Conservation (phyloP, 108 stramenopile genomes). For the Skeletonema menzelii region DNA sequence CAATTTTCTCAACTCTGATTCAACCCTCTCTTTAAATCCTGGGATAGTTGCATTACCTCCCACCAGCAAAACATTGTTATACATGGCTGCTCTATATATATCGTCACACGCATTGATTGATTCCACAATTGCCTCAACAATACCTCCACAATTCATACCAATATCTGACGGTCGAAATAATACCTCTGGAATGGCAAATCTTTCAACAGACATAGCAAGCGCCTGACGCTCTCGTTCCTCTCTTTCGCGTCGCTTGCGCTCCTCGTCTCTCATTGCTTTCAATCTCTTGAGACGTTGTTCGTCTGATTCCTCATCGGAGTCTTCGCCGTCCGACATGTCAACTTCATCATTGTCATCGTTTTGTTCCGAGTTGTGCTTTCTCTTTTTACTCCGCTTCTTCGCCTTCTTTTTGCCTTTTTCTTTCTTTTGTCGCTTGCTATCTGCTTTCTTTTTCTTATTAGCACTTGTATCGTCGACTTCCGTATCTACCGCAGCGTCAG, state of each 20-base stretch:
- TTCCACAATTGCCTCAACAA: conserved; percentile 82
- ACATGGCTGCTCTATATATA: conserved; percentile 74
- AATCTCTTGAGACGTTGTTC: conserved; percentile 62
- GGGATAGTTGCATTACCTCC: conserved; percentile 88
- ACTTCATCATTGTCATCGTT: conserved; percentile 22
- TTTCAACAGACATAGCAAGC: conserved; percentile 81
- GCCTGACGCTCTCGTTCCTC: conserved; percentile 76
- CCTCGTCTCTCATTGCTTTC: conserved; percentile 60
- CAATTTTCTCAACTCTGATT: conserved; percentile 71
- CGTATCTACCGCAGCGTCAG: conserved; percentile 1
- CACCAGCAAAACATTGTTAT: conserved; percentile 75
- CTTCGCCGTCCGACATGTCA: conserved; percentile 25
- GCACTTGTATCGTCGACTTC: not conserved
- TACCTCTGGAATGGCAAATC: conserved; percentile 92
- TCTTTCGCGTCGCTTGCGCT: conserved; percentile 59
- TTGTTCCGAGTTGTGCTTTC: conserved; percentile 10
- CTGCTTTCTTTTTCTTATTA: conserved; percentile 12
- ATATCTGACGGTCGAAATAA: conserved; percentile 92
- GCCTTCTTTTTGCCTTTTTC: not conserved
- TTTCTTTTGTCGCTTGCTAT: not conserved
- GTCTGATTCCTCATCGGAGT: conserved; percentile 76
- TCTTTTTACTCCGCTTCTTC: conserved; percentile 6
- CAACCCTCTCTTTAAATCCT: conserved; percentile 68
- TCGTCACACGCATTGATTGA: conserved; percentile 75
- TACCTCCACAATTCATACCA: conserved; percentile 82